Percentiles rank a stretch among this genome's conserved stretches.
These are phyloP conservation scores for Fistulinella prunicolor DNA, from an alignment of 768 basidiomycete species.

Conservation along the genomic window DNA sequence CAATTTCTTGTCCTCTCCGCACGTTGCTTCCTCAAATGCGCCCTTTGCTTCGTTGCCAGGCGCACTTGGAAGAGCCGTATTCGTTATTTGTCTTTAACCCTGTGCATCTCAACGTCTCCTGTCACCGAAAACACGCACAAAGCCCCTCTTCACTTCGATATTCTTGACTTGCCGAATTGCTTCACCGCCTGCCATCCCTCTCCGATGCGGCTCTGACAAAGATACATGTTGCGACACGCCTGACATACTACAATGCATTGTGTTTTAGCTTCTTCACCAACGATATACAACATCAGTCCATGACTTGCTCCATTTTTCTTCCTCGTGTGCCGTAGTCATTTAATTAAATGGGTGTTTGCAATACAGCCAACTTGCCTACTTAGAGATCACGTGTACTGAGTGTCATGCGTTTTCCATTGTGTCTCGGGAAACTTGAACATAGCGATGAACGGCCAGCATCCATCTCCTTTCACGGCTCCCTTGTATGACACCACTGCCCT, in stretches of 20 bases:
- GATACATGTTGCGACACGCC: constrained; percentile 27
- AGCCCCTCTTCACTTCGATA: constrained; percentile 18
- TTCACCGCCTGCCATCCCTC: constrained; percentile 14
- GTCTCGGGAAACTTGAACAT: neutral
- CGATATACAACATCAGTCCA: constrained; percentile 25
- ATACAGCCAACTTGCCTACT: neutral
- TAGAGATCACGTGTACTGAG: constrained; percentile 20
- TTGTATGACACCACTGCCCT: constrained; percentile 24
- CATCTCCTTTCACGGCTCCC: constrained; percentile 14
- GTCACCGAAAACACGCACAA: constrained; percentile 24
- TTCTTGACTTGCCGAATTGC: constrained; percentile 29
- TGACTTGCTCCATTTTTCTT: constrained; percentile 10
- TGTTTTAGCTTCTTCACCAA: constrained; percentile 25
- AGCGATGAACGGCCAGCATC: constrained; percentile 13
- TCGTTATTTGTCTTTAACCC: constrained; percentile 23
- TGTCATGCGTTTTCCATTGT: neutral
- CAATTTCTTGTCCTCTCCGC: constrained; percentile 28
- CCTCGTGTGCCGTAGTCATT: constrained; percentile 2
- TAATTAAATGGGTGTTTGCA: constrained; percentile 2
- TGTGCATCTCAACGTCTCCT: constrained; percentile 21
- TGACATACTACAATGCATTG: constrained; percentile 34
- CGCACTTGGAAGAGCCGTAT: constrained; percentile 17
- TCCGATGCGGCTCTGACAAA: constrained; percentile 25
- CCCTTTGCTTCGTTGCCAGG: constrained; percentile 8
- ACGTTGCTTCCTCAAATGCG: constrained; percentile 10